Conservation (phyloP, 208 protist species). For the Kentomonas sorsogonicus region DNA sequence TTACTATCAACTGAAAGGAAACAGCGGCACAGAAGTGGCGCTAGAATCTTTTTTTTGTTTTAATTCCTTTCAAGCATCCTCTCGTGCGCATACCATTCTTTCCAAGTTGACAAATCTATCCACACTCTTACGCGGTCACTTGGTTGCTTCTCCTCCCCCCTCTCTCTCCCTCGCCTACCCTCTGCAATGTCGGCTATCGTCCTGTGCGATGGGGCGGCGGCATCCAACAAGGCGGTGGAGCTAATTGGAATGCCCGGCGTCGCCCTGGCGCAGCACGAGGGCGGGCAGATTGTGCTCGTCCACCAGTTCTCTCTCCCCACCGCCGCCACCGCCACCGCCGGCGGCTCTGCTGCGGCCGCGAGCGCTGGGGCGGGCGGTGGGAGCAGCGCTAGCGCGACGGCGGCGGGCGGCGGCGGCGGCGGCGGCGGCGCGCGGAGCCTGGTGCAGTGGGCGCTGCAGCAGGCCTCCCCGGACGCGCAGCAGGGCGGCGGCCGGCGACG, state of each 20-base stretch:
- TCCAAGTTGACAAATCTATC: not conserved
- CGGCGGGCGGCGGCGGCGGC: not conserved
- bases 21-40: not conserved
- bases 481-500: too few relatives aligned
- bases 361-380: not conserved
- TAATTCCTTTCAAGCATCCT: not conserved
- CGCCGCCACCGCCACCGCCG: not conserved
- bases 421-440: too few relatives aligned
- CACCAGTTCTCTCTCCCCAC: slow-evolving; percentile 36
- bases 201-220: slow-evolving; percentile 73
- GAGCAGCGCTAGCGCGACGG: not conserved
- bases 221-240: slow-evolving; percentile 54
- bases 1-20: not conserved
- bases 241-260: slow-evolving; percentile 46
- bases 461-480: too few relatives aligned
- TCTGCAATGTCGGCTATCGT: slow-evolving; percentile 29
- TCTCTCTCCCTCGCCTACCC: slow-evolving; percentile 4
- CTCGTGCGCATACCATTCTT: not conserved
- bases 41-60: slow-evolving; percentile 3
- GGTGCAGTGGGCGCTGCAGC: too few relatives aligned
- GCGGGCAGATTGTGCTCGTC: slow-evolving; percentile 52
- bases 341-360: not conserved
- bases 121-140: slow-evolving; percentile 4
- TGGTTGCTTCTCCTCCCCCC: slow-evolving; percentile 2
- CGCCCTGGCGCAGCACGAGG: slow-evolving; percentile 27